Evolutionary conservation across 2,329 filamentous ascomycete species (phyloP).

Genomic region (Colletotrichum aenigma): DNA sequence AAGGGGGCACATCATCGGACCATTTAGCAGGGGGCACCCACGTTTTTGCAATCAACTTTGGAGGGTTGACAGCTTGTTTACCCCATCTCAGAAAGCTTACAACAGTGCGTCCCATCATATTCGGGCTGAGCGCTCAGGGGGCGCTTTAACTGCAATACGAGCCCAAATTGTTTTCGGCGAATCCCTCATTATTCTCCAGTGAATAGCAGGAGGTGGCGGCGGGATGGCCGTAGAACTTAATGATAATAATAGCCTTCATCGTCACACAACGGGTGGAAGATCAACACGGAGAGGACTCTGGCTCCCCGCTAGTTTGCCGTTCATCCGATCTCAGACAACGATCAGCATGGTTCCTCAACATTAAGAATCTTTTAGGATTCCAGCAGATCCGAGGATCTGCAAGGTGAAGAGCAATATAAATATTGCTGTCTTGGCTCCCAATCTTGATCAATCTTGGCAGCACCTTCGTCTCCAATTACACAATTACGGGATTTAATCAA

Average conservation of each 20-base stretch:
- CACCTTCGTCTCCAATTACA: not conserved
- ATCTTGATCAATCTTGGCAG: not conserved
- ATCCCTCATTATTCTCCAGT: not conserved
- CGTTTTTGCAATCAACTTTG: not conserved
- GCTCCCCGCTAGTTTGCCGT: not conserved
- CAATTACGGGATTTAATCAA: not conserved
- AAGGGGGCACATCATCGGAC: not conserved
- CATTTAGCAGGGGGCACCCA: not conserved
- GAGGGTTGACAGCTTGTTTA: not conserved
- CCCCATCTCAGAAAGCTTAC: not conserved
- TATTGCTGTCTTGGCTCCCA: not conserved
- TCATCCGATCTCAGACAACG: not conserved
- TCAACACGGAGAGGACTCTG: not conserved
- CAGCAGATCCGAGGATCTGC: not conserved
- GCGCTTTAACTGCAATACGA: not conserved
- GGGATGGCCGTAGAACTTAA: not conserved
- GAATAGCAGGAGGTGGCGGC: not conserved
- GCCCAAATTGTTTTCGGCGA: not conserved
- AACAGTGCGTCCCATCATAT: not conserved
- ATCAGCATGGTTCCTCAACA: not conserved
- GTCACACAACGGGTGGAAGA: not conserved
- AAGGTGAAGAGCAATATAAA: not conserved
- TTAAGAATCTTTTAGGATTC: not conserved
- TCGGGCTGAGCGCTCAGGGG: not conserved
- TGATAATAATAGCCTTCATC: not conserved